Evolutionary conservation across 2,329 filamentous ascomycete species (phyloP), one percentile per base, ranked within the genome.

Genomic region (Aureobasidium lini): DNA sequence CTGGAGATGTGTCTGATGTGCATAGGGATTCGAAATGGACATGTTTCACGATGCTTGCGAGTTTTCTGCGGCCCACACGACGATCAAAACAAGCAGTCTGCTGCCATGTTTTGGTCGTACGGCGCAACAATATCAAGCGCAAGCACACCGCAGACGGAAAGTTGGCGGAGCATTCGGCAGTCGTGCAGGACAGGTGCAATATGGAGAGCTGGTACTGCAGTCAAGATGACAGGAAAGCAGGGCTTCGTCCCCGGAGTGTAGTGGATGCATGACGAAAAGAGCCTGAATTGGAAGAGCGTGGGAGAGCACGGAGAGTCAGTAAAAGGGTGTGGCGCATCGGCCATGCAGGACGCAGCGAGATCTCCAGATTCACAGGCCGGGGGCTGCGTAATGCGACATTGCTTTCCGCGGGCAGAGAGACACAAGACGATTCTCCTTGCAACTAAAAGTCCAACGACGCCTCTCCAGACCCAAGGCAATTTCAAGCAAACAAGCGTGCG

Each of bases 41-140:
- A 40, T 46, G 53, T 47, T 47, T 57, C 53, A 57, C 53, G 34
- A 46, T 57, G 53, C 16, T 57, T 57, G 53, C 53, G 53, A 57
- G 16, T 44, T 28, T 34, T 54, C 8, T 3, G 44, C 8, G 16
- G 15, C 23, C 44, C 44, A 47, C 23, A 6, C 39, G 52, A 36
- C 42, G 49, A 52, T 52, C 49, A 40, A 42, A 53, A 53, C 49
- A 56, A 18, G 36, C 9, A 36, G 31, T 44, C 10, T 36, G 28
- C 50, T 44, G 50, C 31, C 52, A 37, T 44, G 52, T 56, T 56
- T 56, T 29, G 52, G 52, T 56, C 37, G 52, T 31, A 56, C 52
- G 31, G 52, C 52, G 52, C 52, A 56, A 56, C 52, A 43, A 23
- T 36, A 13, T 29, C n/a, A 16, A 36, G 39, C 29, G 44, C 39